Evolutionary conservation across 352 stramenopile genomes (phyloP), one percentile per base, ranked within the genome.

Genomic region (Phytophthora colocasiae): DNA sequence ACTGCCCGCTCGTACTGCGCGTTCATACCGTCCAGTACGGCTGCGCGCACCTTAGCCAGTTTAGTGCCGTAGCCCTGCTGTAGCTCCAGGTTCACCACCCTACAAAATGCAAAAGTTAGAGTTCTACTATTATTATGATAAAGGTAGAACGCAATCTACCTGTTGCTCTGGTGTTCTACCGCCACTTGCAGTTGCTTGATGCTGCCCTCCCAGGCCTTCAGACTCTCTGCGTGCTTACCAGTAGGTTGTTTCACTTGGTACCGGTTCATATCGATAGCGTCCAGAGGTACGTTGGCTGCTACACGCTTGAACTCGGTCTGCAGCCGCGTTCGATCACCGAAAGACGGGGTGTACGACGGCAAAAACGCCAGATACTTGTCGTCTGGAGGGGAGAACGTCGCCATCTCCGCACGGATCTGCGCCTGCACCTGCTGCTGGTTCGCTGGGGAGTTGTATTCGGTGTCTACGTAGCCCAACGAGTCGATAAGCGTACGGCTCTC

Each of bases 281-380:
- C 71, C n/a, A 95, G 66, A 22, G 83, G 71, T 1, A 92, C 79
- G 19, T 84, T 83, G 12, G 86, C 86, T 8, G 72, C 70, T 22
- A 95, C 84, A 39, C 86, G 83, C 68, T 87, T 85, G 60, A 88
- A 89, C 60, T 95, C 86, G 40, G 45, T 89, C 69, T 89, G 77
- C 11, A 93, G 71, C 9, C 81, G 77, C 57, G 77, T 57, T 49
- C 68, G 73, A 67, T 73, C 72, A 11, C 68, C 73, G 39, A 95
- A 92, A 15, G 71, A 72, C 32, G 84, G 81, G 48, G 69, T 48
- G 68, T 87, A 88, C 31, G 70, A 55, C 14, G 86, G 83, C 53
- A 95, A 53, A 60, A 81, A 95, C 46, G 58, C 78, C 40, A 95
- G 59, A 66, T 95, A 95, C 34, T 73, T 39, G 36, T 76, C 61